Conservation (phyloP, 177 flowering plant species). For the Telopea speciosissima region DNA sequence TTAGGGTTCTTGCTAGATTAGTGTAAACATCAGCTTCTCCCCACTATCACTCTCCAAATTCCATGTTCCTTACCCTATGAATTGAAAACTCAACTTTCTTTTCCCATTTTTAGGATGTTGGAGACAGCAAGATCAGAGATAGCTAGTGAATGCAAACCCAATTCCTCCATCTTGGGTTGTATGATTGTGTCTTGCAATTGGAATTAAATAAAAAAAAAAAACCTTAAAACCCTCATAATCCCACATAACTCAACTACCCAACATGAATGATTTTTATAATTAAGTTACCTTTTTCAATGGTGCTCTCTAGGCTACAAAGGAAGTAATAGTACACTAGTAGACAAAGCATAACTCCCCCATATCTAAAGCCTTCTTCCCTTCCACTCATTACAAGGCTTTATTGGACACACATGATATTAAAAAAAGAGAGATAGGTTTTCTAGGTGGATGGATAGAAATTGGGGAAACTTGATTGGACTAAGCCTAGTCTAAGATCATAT, state of each 20-base stretch:
- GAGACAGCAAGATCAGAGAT: neutral
- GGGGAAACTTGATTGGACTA: neutral
- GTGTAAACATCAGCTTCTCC: neutral
- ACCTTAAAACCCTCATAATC: slow-evolving; percentile 2
- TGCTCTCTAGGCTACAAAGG: neutral
- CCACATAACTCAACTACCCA: neutral
- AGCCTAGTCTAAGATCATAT: neutral
- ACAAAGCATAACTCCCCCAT: too few relatives aligned
- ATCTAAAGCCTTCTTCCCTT: neutral
- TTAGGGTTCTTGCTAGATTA: neutral
- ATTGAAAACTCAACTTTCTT: neutral
- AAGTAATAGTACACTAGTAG: neutral
- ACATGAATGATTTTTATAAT: neutral
- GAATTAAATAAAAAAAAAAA: neutral
- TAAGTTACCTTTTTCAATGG: neutral
- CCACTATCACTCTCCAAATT: neutral
- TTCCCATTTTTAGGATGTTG: neutral
- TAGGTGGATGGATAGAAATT: neutral
- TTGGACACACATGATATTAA: neutral
- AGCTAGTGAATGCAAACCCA: neutral
- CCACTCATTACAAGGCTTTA: neutral
- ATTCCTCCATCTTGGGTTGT: neutral
- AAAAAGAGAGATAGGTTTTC: neutral
- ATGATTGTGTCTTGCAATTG: slow-evolving; percentile 2
- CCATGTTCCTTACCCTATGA: neutral